Evolutionary conservation across 2,329 filamentous ascomycete species (phyloP), one percentile per base, ranked within the genome.

Genomic region (Nothopassalora personata): DNA sequence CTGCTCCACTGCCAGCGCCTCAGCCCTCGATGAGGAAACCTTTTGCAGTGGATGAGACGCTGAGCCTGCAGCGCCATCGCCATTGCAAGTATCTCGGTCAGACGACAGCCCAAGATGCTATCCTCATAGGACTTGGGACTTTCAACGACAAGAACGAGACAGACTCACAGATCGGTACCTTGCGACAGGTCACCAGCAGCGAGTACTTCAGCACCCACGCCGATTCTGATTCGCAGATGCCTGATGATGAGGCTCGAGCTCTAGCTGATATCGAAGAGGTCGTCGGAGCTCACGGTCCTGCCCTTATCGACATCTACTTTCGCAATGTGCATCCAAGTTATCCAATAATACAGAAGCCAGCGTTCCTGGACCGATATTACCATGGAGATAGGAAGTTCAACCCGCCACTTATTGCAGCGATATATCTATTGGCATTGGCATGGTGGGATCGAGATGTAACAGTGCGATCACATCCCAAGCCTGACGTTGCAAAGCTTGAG

Each of bases 121-220:
- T 87, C n/a, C 80, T 94, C 56, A 90, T 93, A 74, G 89, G 90
- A 67, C 80, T 93, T 23, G 91, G 89, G 23, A 81, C 86, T 5
- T 92, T 92, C 73, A 88, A 93, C 74, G 86, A 86, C 31, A 87
- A 89, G 71, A 89, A 92, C 77, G 89, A 93, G 76, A 91, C 87
- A 69, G 82, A 88, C 23, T 80, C 90, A 58, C 83, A 88, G 43
- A 75, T 81, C 59, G 79, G 78, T 59, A 79, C 74, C 28, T 81
- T 93, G 59, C 83, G 90, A 68, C 88, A 89, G 73, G 89, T 93
- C 65, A 89, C 87, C 75, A 84, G 88, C 60, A 75, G 83, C 73
- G 88, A 91, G 72, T 92, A 87, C 57, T 94, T 94, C 76, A 81
- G 91, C 70, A 86, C 91, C 79, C 79, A 92, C 60, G 87, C 88